phyloP scores from a whole-genome alignment of 2,329 filamentous ascomycete genomes.

The Fusarium sp. region DNA sequence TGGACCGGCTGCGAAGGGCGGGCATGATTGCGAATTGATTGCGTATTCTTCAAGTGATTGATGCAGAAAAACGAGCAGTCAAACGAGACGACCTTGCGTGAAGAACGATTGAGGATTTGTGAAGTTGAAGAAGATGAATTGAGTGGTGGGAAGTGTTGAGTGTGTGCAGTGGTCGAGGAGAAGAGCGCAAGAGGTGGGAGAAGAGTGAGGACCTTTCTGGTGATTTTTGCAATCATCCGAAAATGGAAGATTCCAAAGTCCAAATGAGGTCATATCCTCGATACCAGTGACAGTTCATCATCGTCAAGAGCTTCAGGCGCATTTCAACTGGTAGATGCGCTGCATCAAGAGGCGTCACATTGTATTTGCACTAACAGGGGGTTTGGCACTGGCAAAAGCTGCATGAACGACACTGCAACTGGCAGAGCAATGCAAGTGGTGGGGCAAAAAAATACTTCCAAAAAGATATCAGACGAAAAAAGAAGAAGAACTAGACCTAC shows the following conservation, averaged over 20 bases:
- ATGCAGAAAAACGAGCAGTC: not conserved
- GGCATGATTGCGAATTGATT: conserved; percentile 27
- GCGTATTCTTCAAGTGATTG: not conserved
- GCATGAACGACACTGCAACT: conserved; percentile 14
- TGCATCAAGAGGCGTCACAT: not conserved
- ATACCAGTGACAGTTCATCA: not conserved
- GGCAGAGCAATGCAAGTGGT: not conserved
- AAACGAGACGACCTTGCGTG: not conserved
- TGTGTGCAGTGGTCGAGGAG: not conserved
- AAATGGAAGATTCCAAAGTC: not conserved
- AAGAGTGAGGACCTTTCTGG: not conserved
- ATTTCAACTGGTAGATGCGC: not conserved
- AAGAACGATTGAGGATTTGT: not conserved
- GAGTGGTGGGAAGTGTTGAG: not conserved
- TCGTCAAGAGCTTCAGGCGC: not conserved
- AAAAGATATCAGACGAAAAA: not conserved
- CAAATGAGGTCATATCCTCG: not conserved
- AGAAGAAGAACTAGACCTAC: conserved; percentile 24
- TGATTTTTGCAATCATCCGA: not conserved
- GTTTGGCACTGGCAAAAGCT: conserved; percentile 10
- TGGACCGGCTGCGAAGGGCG: conserved; percentile 4
- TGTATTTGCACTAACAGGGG: conserved; percentile 19
- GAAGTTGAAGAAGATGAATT: not conserved
- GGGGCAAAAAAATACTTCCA: not conserved
- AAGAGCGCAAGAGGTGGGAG: not conserved